Evolutionary conservation across 768 basidiomycete genomes (phyloP), one percentile per base, ranked within the genome.

Genomic region (Kwoniella mangroviensis): DNA sequence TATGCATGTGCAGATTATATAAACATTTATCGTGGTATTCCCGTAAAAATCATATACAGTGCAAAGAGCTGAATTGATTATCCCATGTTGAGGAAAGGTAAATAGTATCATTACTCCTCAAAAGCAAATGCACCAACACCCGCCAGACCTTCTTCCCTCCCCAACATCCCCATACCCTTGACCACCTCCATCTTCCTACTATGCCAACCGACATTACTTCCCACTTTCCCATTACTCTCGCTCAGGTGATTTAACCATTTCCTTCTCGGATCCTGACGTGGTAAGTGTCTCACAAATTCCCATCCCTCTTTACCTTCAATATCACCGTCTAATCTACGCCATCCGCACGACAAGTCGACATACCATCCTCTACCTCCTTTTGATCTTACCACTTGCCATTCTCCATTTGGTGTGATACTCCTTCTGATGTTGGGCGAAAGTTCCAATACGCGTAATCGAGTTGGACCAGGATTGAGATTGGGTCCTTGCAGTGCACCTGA

Each of bases 321-420:
- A 54, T 60, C 58, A 43, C 63, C 57, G 52, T 60, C 63, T 22
- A 53, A 40, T 54, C 68, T 57, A 28, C 41, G 17, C 94, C 94
- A 97, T 2, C 90, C 91, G 70, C 89, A 90, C 24, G 92, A 91
- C 0, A 90, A 88, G 81, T 98, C 92, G 61, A 95, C 93, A 78
- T 93, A 97, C 94, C 95, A 98, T 3, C 93, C 94, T 24, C 96
- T 85, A 1, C 93, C 91, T 9, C 96, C 96, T 81, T 97, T 97
- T 78, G 92, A 93, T 68, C 89, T 86, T n/a, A 98, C 86, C 69
- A 92, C 90, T 63, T 90, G 87, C 96, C 96, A 99, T 40, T 91
- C 85, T 1, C 76, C 74, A 0, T 89, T 92, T 4, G 93, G 93
- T 1, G 87, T 87, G 26, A 79, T 73, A 4, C 87, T 87, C 57